Conservation (phyloP, 2,329 filamentous ascomycete genomes). For the Cercospora janseana region DNA sequence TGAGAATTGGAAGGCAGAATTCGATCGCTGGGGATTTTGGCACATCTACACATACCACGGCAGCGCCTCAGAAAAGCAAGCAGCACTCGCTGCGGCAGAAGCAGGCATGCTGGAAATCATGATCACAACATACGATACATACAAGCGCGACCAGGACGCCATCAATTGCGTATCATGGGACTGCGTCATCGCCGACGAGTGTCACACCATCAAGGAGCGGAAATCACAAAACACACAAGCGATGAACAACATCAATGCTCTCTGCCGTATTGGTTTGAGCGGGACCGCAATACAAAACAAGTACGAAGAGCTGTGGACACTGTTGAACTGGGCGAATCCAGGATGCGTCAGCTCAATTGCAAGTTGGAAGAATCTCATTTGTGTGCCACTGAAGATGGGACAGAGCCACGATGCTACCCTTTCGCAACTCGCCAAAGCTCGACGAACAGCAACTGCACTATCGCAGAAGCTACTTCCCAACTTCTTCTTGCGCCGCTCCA, state of each 20-base stretch:
- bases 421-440: slow-evolving; percentile 74
- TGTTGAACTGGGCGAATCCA: slow-evolving; percentile 94
- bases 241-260: slow-evolving; percentile 85
- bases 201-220: slow-evolving; percentile 81
- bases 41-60: slow-evolving; percentile 81
- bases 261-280: slow-evolving; percentile 89
- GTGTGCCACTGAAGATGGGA: slow-evolving; percentile 75
- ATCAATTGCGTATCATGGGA: slow-evolving; percentile 92
- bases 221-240: slow-evolving; percentile 74
- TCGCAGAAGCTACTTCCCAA: slow-evolving; percentile 82
- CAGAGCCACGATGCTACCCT: slow-evolving; percentile 90
- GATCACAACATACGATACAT: slow-evolving; percentile 92
- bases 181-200: slow-evolving; percentile 90
- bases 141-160: slow-evolving; percentile 69
- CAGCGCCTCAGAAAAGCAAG: slow-evolving; percentile 50
- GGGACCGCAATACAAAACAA: slow-evolving; percentile 97
- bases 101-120: slow-evolving; percentile 82
- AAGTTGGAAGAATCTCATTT: slow-evolving; percentile 77
- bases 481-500: slow-evolving; percentile 91
- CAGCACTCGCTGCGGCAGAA: slow-evolving; percentile 55
- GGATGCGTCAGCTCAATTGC: slow-evolving; percentile 64
- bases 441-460: slow-evolving; percentile 78
- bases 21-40: slow-evolving; percentile 95
- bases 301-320: slow-evolving; percentile 94
- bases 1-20: slow-evolving; percentile 84